A percentile compares a stretch with the other conserved stretches of the same genome.
Evolutionary conservation across 768 basidiomycete genomes (phyloP).

Genomic region (Russula compacta): DNA sequence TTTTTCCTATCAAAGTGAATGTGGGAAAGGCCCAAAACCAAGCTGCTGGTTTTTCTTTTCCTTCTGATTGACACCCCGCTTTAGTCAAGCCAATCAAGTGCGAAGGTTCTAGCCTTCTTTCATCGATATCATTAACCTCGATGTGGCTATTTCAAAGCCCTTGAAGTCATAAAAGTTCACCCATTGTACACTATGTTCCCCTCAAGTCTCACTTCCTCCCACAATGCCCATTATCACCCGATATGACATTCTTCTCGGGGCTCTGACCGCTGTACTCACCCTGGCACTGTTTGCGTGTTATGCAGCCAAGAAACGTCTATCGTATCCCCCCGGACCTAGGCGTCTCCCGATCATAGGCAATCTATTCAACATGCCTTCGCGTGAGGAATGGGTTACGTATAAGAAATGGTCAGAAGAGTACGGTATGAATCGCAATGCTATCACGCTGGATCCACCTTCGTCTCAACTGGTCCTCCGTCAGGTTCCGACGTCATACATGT

Average conservation of each 20-base stretch:
- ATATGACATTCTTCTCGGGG: neutral
- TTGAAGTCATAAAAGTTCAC: neutral
- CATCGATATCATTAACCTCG: too few species aligned
- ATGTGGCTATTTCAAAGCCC: too few species aligned
- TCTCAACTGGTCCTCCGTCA: neutral
- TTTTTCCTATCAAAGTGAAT: too few species aligned
- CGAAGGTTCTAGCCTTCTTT: too few species aligned
- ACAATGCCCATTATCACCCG: neutral
- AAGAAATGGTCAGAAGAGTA: slow-evolving; percentile 12
- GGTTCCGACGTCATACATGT: slow-evolving; percentile 20
- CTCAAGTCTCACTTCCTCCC: neutral
- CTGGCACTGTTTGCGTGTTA: neutral
- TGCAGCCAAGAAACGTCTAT: neutral
- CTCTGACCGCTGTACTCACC: neutral
- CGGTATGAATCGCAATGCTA: slow-evolving; percentile 9
- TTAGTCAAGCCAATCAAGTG: too few species aligned
- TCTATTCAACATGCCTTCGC: slow-evolving; percentile 16
- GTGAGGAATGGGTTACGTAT: slow-evolving; percentile 17
- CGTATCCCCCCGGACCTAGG: slow-evolving; percentile 14
- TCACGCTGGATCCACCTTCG: neutral
- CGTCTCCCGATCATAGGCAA: slow-evolving; percentile 20
- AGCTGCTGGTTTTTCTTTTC: too few species aligned
- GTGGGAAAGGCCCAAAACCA: too few species aligned
- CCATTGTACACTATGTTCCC: neutral
- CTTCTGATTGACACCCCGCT: too few species aligned